Evolutionary conservation across 257 asterid species (phyloP).

Genomic region (Solanum verrucosum): DNA sequence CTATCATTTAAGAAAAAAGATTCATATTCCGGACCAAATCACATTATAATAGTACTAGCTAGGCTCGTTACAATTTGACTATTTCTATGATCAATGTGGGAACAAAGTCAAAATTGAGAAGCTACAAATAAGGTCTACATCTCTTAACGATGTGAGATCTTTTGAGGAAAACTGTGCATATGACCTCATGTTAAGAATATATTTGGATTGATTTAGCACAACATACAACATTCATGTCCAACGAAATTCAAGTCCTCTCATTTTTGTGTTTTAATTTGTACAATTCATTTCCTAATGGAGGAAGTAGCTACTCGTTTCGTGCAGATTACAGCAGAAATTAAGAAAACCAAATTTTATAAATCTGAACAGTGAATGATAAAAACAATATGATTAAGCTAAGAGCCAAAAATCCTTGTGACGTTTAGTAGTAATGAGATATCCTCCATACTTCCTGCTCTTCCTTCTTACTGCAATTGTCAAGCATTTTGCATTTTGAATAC

Average conservation of each 20-base stretch:
- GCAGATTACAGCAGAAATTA: background rate
- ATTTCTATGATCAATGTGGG: background rate
- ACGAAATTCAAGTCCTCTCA: background rate
- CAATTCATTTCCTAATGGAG: slow-evolving; percentile 9
- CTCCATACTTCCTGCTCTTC: slow-evolving; percentile 63
- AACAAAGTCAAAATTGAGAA: background rate
- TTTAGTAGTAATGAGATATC: slow-evolving; percentile 81
- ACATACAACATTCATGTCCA: background rate
- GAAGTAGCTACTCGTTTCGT: background rate
- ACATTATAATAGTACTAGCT: background rate
- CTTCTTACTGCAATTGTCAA: slow-evolving; percentile 87
- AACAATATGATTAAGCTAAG: slow-evolving; percentile 41
- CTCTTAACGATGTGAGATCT: background rate
- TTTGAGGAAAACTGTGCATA: background rate
- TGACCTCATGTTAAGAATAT: background rate
- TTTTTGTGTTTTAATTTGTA: slow-evolving; percentile 1
- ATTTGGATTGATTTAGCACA: background rate
- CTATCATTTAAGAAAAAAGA: background rate
- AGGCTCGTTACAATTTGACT: background rate
- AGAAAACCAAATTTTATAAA: background rate
- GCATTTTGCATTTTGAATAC: slow-evolving; percentile 75
- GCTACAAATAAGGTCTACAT: background rate
- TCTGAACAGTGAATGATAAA: background rate
- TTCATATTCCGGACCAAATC: background rate
- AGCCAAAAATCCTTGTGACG: slow-evolving; percentile 96